These are phyloP conservation scores for Petunia hybrid DNA, from an alignment of 305 asterid species.

Conservation along the genomic window DNA sequence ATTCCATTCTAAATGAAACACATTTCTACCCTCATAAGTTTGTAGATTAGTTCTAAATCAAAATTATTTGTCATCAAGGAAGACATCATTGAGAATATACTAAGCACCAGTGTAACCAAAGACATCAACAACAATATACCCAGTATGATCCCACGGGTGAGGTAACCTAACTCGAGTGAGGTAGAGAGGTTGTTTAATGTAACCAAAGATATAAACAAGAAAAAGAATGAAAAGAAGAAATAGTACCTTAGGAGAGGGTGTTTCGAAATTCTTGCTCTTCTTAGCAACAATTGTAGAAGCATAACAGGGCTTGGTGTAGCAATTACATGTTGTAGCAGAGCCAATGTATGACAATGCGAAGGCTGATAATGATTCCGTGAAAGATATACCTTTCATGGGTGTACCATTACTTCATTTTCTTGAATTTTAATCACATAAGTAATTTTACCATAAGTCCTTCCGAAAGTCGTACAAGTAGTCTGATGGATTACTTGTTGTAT, in stretches of 20 bases:
- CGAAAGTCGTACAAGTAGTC: background rate
- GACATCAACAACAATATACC: background rate
- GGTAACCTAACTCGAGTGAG: too few relatives aligned
- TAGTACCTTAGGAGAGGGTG: slow-evolving; percentile 65
- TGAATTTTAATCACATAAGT: slow-evolving; percentile 35
- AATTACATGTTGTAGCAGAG: slow-evolving; percentile 25
- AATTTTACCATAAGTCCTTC: background rate
- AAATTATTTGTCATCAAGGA: background rate
- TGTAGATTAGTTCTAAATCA: background rate
- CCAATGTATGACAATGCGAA: slow-evolving; percentile 47
- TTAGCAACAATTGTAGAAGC: slow-evolving; percentile 67
- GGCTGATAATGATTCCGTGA: slow-evolving; percentile 43
- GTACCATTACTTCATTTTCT: slow-evolving; percentile 35
- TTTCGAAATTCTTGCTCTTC: slow-evolving; percentile 62
- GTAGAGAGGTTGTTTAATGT: too few relatives aligned
- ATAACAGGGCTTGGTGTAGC: slow-evolving; percentile 30
- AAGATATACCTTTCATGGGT: slow-evolving; percentile 59
- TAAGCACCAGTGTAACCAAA: background rate
- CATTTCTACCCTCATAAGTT: too few relatives aligned
- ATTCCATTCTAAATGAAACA: background rate
- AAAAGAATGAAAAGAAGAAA: background rate
- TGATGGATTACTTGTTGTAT: too few relatives aligned
- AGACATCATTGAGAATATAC: background rate
- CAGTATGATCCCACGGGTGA: too few relatives aligned
- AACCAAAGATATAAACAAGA: background rate